Conservation (phyloP, 2,329 filamentous ascomycete genomes). For the Furcasterigmium sp. region DNA sequence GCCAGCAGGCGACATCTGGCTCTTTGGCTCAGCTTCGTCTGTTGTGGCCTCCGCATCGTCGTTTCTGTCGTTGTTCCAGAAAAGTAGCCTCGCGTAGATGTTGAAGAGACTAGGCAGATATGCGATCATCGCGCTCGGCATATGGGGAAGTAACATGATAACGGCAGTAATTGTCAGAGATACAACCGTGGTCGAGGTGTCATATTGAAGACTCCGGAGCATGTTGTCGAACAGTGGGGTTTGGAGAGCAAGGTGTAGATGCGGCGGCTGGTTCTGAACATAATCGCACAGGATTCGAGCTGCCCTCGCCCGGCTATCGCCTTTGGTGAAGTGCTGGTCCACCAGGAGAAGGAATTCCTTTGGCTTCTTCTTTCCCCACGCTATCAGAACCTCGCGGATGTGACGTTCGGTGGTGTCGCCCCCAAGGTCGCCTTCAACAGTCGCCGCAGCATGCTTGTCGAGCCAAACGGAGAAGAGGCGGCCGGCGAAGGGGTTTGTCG, state of each 20-base stretch:
- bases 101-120: constrained; percentile 72
- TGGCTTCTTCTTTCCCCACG: constrained; percentile 64
- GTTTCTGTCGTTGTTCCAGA: constrained; percentile 62
- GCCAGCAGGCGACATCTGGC: constrained; percentile 23
- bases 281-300: constrained; percentile 67
- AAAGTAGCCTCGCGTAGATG: constrained; percentile 73
- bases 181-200: constrained; percentile 73
- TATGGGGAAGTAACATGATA: constrained; percentile 78
- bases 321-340: constrained; percentile 61
- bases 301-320: constrained; percentile 57
- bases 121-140: constrained; percentile 65
- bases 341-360: constrained; percentile 62
- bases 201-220: constrained; percentile 67
- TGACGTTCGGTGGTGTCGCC: constrained; percentile 43
- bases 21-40: constrained; percentile 30
- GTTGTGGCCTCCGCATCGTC: constrained; percentile 29
- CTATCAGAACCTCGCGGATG: constrained; percentile 46
- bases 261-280: constrained; percentile 71
- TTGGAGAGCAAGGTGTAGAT: constrained; percentile 67
- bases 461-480: constrained; percentile 55
- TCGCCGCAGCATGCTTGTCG: constrained; percentile 28
- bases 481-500: constrained; percentile 45
- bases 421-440: constrained; percentile 28
- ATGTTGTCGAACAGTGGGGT: constrained; percentile 68
- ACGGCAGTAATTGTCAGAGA: constrained; percentile 69